phyloP scores from a whole-genome alignment of 495 filamentous ascomycete genomes.

The Aspergillus bridgeri region DNA sequence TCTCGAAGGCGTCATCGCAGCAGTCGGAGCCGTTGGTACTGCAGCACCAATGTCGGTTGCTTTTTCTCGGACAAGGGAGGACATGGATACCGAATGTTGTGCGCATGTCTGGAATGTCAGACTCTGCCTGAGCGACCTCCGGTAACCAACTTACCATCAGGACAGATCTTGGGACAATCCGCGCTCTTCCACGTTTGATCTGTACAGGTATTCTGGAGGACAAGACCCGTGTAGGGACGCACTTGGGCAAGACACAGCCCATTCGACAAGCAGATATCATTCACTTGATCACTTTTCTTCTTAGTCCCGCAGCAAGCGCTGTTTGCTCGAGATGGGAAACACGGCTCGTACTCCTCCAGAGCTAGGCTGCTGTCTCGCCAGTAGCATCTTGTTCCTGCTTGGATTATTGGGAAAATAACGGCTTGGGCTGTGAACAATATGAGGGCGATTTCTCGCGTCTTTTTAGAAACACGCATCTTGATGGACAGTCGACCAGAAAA shows the following conservation, averaged over 20 bases:
- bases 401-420: background rate
- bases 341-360: background rate
- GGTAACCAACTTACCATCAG: background rate
- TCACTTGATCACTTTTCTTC: background rate
- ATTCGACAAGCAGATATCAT: constrained; percentile 8
- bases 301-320: constrained; percentile 5
- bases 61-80: background rate
- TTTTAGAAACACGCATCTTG: background rate
- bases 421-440: background rate
- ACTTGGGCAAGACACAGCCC: constrained; percentile 7
- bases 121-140: too few relatives aligned
- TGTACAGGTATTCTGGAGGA: constrained; percentile 5
- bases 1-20: constrained; percentile 3
- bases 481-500: background rate
- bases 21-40: constrained; percentile 2
- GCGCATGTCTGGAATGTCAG: background rate
- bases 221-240: background rate
- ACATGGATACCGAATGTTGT: background rate
- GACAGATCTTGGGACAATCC: constrained; percentile 3
- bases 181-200: constrained; percentile 1
- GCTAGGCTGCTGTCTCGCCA: background rate
- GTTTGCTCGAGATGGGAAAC: constrained; percentile 2
- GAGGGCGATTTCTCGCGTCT: background rate
- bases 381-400: constrained; percentile 1
- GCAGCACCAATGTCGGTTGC: constrained; percentile 7